These are phyloP conservation scores for Neoconidiobolus thromboides DNA, from an alignment of 371 early-diverging fungal genomes.

Conservation along the genomic window DNA sequence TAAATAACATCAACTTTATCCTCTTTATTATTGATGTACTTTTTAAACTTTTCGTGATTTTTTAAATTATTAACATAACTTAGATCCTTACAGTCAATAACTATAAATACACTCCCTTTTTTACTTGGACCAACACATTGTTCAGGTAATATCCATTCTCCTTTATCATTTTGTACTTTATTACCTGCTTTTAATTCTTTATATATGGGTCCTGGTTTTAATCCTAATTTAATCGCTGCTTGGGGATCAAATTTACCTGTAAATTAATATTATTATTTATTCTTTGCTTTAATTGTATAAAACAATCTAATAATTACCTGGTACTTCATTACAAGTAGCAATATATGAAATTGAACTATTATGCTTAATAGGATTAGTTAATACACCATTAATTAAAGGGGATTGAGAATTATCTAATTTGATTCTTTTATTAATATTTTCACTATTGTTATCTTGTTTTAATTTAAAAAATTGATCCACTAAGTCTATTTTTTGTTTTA, in stretches of 20 bases:
- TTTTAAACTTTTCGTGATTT: constrained; percentile 21
- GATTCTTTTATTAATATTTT: not conserved
- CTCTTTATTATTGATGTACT: constrained; percentile 14
- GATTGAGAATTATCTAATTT: not conserved
- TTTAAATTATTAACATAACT: constrained; percentile 39
- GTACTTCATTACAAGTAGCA: not conserved
- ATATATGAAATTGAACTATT: not conserved
- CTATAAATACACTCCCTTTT: constrained; percentile 44
- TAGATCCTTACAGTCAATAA: constrained; percentile 65
- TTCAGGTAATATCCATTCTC: constrained; percentile 46
- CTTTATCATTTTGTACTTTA: constrained; percentile 39
- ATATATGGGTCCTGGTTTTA: constrained; percentile 49
- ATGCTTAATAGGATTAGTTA: not conserved
- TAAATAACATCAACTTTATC: constrained; percentile 5
- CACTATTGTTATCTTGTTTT: too few relatives aligned
- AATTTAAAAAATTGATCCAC: too few relatives aligned
- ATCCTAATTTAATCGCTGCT: constrained; percentile 53
- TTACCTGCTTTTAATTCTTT: constrained; percentile 43
- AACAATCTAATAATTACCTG: not conserved
- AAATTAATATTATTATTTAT: constrained; percentile 6
- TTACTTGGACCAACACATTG: constrained; percentile 39
- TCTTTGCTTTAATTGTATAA: not conserved
- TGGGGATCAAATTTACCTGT: constrained; percentile 60
- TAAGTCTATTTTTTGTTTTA: too few relatives aligned
- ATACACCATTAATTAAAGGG: not conserved